Base-by-base conservation (phyloP, 2,329 filamentous ascomycete genomes). In the Talaromyces albobiverticillius region DNA sequence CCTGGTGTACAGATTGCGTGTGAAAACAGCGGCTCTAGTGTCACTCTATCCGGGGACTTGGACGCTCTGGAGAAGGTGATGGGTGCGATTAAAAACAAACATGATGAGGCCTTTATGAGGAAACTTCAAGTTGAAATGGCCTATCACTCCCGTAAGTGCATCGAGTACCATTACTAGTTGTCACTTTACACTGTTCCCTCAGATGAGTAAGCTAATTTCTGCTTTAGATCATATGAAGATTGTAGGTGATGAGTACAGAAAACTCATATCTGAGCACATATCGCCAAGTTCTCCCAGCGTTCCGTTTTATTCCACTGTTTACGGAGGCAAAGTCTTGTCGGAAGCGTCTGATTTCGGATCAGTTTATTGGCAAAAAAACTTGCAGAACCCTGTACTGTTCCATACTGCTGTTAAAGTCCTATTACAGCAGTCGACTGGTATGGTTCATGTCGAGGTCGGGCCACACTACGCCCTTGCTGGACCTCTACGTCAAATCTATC, bases 391-490 rank as follows among this genome's bases (percentile, higher is more conserved):
- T 60, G 64, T 55, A 61, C n/a, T 34, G 31, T 52, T 52, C 22
- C 22, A 26, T 25, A 25, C 3, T 13, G 40, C 40, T 11, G 14
- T 46, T 3, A 23, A 36, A 14, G 14, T 20, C 16, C 13, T 42
- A 22, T 13, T 18, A n/a, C n/a, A n/a, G n/a, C n/a, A n/a, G n/a
- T n/a, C n/a, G n/a, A n/a, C n/a, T n/a, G n/a, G n/a, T n/a, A n/a
- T n/a, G 40, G 16, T 25, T 16, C 25, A 26, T 11, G 10, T 51
- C 16, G 50, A 52, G 18, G 20, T 52, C 59, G 63, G 53, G 48
- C 13, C 50, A 51, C 14, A 65, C 59, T 46, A 45, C 58, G 41
- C 54, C 55, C 16, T 58, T 31, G 8, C 57, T 57, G 9, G 63
- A 59, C n/a, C 54, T 46, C 22, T 65, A 59, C 45, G 50, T 32